Evolutionary conservation across 495 filamentous ascomycete genomes (phyloP).

Genomic region (Penicillium maclennaniae): DNA sequence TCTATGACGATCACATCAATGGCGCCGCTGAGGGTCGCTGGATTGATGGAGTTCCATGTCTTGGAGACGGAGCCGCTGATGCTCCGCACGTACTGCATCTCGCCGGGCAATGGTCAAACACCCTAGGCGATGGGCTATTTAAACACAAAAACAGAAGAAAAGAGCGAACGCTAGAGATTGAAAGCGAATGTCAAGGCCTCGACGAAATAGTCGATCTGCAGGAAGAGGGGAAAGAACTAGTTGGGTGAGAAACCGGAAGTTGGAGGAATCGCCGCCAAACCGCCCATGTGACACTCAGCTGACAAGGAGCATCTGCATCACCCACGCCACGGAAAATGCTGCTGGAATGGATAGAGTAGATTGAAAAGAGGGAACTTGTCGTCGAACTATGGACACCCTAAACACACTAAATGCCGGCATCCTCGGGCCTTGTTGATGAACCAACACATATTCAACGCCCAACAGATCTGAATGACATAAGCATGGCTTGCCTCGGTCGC

Average conservation of each 20-base stretch:
- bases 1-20: constrained; percentile 99
- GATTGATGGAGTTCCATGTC: constrained; percentile 99
- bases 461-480: constrained; percentile 18
- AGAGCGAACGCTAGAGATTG: constrained; percentile 1
- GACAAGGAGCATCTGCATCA: constrained; percentile 23
- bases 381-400: not conserved
- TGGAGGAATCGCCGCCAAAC: constrained; percentile 34
- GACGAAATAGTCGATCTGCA: constrained; percentile 4
- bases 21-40: constrained; percentile 91
- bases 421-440: constrained; percentile 18
- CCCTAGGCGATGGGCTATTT: constrained; percentile 10
- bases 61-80: constrained; percentile 94
- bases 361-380: not conserved
- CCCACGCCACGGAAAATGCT: constrained; percentile 7
- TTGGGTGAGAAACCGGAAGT: constrained; percentile 24
- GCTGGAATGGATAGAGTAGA: constrained; percentile 5
- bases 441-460: constrained; percentile 20
- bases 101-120: constrained; percentile 22
- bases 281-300: constrained; percentile 43
- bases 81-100: constrained; percentile 97
- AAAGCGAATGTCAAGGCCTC: constrained; percentile 1
- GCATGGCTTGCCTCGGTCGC: constrained; percentile 13
- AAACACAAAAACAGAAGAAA: constrained; percentile 7
- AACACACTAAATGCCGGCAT: not conserved
- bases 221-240: constrained; percentile 12